Base-by-base conservation (phyloP, 75 land plant species). In the Picea glauca region DNA sequence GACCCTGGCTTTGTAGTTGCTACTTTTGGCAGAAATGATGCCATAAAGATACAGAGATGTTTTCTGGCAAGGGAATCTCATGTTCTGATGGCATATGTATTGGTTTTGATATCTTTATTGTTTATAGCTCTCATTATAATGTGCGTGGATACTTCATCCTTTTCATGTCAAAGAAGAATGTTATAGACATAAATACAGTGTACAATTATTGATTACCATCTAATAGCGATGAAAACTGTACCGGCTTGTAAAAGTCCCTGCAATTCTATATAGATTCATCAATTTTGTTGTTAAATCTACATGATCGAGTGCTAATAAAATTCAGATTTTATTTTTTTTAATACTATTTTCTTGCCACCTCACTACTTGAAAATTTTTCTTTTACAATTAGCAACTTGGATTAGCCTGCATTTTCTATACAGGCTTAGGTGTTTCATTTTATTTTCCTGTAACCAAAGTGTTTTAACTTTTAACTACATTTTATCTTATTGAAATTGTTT, bases 1-100 rank as follows among this genome's bases (percentile, higher is more conserved):
- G 87, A 92, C 50, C 94, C 94, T 17, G 84, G 91, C 40, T 92
- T 92, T 82, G 82, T 86, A 4, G 23, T 90, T 67, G 86, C 84
- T 12, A 82, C 77, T n/a, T 92, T 92, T 58, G 57, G 77, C 20
- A 58, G 63, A 33, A 87, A 90, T 21, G 65, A 75, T 60, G 60
- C 74, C 38, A 70, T 84, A 11, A 78, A n/a, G 18, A 54, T 92
- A 12, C 91, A 83, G 46, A 83, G 81, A 14, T 92, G 91, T 77
- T 76, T 77, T 74, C 80, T 92, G 9, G 86, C 88, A 59, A 80
- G 80, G 60, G 88, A 90, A 80, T 87, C 87, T 56, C 81, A 79
- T 63, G 82, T 92, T 13, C 32, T 89, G 21, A 72, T 83, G 58
- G 80, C 78, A 54, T 80, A 83, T 80, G 4, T 76, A 14, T 80